Base-by-base conservation (phyloP, 495 filamentous ascomycete species). In the Aspergillus asperescens region DNA sequence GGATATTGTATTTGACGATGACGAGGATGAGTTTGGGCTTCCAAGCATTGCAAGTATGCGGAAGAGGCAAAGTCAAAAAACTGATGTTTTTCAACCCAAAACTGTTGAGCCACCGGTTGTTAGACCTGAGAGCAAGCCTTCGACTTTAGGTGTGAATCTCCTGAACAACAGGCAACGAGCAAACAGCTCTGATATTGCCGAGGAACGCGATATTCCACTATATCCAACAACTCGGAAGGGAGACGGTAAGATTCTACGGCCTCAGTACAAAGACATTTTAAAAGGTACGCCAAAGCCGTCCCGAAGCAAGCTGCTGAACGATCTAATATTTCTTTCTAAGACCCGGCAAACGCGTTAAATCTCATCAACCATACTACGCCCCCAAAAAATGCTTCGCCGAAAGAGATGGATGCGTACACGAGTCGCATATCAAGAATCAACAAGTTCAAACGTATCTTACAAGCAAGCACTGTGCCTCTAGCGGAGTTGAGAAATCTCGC, bases 221-320 rank as follows among this genome's bases (percentile, higher is more conserved):
- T 98, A 97, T 65, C 93, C 93, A 6, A 84, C 82, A 52, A 80
- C 92, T 7, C 90, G 90, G 61, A 92, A 88, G 65, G 82, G 74
- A 54, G 92, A 96, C 62, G 92, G 87, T 7, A 97, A 98, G 69
- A 96, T 96, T 34, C 75, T 98, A 13, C 83, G 94, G 31, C 93
- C 94, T 40, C 93, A 98, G 66, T 97, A 96, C 61, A 96, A 97
- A 68, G 94, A 96, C 39, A 90, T 98, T 4, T 68, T 98, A 10
- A 85, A 85, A 72, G 84, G 84, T 86, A 57, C 51, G 65, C 46
- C 15, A 28, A 52, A 45, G 20, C 10, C 13, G 6, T 12, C 18
- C 13, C 24, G 57, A 42, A n/a, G 29, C 13, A n/a, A 24, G 10
- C 22, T 20, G 8, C 8, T 7, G 25, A 2, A 16, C 10, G 10